Conservation (phyloP, 139 green algal genomes). For the Haematococcus sp. region DNA sequence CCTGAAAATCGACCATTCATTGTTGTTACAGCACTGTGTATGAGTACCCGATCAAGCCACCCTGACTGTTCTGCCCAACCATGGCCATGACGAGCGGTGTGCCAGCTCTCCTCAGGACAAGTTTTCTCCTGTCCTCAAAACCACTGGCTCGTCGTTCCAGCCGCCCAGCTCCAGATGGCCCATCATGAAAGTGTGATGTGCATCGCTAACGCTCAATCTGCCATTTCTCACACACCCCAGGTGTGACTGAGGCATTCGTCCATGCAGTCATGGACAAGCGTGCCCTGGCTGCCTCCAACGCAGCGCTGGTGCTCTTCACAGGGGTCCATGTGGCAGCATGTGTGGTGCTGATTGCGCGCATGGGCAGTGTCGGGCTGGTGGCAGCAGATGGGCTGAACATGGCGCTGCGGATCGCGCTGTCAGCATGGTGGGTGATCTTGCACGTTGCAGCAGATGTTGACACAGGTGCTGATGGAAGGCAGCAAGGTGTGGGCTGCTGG, state of each 20-base stretch:
- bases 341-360: constrained; percentile 25
- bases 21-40: too few species aligned
- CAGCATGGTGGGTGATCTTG: constrained; percentile 41
- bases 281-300: constrained; percentile 56
- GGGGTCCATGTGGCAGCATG: constrained; percentile 57
- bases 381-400: constrained; percentile 74
- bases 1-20: too few species aligned
- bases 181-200: too few species aligned
- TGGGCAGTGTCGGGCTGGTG: constrained; percentile 64
- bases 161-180: too few species aligned
- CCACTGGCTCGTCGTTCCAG: too few species aligned
- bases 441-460: neutral
- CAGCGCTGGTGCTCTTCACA: constrained; percentile 50
- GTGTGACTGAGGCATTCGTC: constrained; percentile 81
- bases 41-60: too few species aligned
- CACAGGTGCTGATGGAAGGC: neutral
- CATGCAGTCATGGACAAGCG: constrained; percentile 59
- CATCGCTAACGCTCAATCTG: too few species aligned
- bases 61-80: too few species aligned
- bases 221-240: constrained; percentile 24
- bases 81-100: too few species aligned
- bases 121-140: too few species aligned
- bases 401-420: constrained; percentile 72
- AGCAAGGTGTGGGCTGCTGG: neutral
- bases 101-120: too few species aligned